Conservation (phyloP, 139 green algal genomes). For the Axilococcus clingmanii region DNA sequence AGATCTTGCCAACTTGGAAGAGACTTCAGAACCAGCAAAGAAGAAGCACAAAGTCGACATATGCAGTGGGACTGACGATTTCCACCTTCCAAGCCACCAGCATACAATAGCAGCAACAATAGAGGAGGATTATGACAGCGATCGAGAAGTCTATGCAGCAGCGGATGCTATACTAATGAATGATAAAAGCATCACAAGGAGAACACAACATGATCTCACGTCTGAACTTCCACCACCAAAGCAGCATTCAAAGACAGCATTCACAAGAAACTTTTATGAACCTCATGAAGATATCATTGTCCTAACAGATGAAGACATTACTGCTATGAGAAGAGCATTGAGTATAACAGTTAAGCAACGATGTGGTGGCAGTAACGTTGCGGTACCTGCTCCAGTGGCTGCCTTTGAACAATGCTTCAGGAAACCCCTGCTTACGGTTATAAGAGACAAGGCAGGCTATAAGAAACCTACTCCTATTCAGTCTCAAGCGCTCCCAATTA, state of each 20-base stretch:
- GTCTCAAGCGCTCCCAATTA: conserved; percentile 63
- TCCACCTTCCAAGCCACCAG: conserved; percentile 23
- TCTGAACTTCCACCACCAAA: conserved; percentile 54
- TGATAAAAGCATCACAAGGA: conserved; percentile 6
- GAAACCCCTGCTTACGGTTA: conserved; percentile 42
- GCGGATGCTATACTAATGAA: conserved; percentile 39
- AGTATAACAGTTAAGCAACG: conserved; percentile 53
- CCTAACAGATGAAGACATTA: conserved; percentile 57
- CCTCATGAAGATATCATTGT: conserved; percentile 42
- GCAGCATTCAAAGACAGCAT: conserved; percentile 55
- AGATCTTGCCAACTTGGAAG: conserved; percentile 28
- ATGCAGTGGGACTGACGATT: conserved; percentile 27
- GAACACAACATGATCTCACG: conserved; percentile 33
- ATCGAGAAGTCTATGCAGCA: conserved; percentile 73
- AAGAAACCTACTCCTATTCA: conserved; percentile 66
- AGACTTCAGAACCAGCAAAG: conserved; percentile 35
- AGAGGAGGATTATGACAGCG: conserved; percentile 34
- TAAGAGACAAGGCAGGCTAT: conserved; percentile 58
- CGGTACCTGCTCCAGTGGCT: conserved; percentile 51
- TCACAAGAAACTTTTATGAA: conserved; percentile 80
- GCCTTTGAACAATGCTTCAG: conserved; percentile 73
- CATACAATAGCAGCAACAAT: conserved; percentile 9
- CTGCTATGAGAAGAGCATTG: conserved; percentile 30
- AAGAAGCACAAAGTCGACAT: conserved; percentile 38
- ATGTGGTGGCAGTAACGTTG: conserved; percentile 38